Evolutionary conservation across 148 eudicot genomes (phyloP).

Genomic region (Amaranthus hypochondriacus): DNA sequence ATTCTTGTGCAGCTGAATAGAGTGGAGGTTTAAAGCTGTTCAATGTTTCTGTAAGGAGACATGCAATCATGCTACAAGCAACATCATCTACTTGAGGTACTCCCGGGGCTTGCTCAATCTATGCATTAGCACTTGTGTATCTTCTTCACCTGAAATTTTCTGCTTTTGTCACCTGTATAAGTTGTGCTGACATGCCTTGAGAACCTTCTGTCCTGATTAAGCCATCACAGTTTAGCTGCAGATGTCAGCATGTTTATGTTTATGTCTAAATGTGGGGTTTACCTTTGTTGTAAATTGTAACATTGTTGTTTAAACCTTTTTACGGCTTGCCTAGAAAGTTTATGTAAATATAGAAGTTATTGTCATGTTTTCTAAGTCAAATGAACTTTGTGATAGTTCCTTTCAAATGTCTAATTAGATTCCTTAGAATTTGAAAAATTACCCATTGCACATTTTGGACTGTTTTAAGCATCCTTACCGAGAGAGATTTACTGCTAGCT

Average conservation of each 20-base stretch:
- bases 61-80: slow-evolving; percentile 4
- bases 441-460: too few species aligned
- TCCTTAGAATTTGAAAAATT: background rate
- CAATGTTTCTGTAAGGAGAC: background rate
- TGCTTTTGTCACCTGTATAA: background rate
- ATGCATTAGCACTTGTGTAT: background rate
- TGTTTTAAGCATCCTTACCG: too few species aligned
- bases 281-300: background rate
- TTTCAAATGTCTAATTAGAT: background rate
- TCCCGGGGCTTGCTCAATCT: slow-evolving; percentile 8
- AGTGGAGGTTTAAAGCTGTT: background rate
- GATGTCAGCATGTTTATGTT: background rate
- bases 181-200: background rate
- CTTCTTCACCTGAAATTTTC: background rate
- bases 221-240: background rate
- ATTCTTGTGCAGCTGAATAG: background rate
- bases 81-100: slow-evolving; percentile 21
- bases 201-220: background rate
- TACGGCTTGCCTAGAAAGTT: background rate
- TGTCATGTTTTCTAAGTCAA: background rate
- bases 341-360: background rate
- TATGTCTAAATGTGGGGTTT: background rate
- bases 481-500: too few species aligned
- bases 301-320: slow-evolving; percentile 1
- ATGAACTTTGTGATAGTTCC: background rate